Percentiles rank a stretch among this genome's conserved stretches.
These are phyloP conservation scores for Populus hybrid DNA, from an alignment of 441 rosid species.

Conservation along the genomic window DNA sequence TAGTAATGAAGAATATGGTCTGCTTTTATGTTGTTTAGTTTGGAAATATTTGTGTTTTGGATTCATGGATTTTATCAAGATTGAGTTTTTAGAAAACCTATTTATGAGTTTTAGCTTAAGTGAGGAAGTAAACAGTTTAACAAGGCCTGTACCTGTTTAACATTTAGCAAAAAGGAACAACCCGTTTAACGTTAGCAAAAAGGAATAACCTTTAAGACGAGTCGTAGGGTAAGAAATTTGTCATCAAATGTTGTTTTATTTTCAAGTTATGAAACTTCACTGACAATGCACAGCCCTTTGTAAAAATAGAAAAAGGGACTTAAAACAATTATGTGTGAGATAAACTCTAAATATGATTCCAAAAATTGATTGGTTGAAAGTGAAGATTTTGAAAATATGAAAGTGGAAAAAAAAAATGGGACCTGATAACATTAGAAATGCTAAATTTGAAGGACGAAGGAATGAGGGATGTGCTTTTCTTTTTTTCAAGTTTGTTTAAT, in stretches of 20 bases:
- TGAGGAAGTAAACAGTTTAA: background rate
- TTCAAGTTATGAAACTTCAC: background rate
- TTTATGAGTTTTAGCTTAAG: background rate
- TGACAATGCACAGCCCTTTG: background rate
- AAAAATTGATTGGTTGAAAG: background rate
- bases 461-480: background rate
- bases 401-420: background rate
- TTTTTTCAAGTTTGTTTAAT: background rate
- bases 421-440: background rate
- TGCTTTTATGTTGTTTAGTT: background rate
- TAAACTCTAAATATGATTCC: background rate
- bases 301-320: background rate
- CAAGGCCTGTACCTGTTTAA: background rate
- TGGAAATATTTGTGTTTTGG: background rate
- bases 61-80: too few relatives aligned
- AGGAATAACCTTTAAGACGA: background rate
- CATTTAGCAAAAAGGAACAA: background rate
- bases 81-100: background rate
- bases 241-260: background rate
- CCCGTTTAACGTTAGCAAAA: background rate
- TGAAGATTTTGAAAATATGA: background rate
- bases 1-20: background rate
- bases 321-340: background rate
- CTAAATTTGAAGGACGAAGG: background rate
- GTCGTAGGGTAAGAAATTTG: background rate